Conservation (phyloP, 1,284 basidiomycete genomes). For the Neolentinus lepideus region DNA sequence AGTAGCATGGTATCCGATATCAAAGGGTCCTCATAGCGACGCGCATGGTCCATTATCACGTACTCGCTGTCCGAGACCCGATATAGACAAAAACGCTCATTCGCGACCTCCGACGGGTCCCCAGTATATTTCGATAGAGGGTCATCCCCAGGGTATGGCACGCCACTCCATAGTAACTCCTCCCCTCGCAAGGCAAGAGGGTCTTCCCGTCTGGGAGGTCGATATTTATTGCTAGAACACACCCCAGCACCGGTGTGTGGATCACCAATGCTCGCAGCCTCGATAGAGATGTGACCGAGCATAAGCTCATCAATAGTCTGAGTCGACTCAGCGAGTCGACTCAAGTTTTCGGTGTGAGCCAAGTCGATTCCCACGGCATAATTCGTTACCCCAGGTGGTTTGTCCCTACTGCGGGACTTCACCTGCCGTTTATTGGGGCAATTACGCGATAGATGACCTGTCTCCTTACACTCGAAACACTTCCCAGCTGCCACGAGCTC, state of each 20-base stretch:
- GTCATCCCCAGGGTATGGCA: too few relatives aligned
- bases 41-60: too few relatives aligned
- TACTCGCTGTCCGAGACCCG: too few relatives aligned
- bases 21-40: too few relatives aligned
- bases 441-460: conserved; percentile 9
- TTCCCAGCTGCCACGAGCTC: conserved; percentile 8
- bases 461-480: conserved; percentile 11
- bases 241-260: neutral
- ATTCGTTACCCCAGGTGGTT: conserved; percentile 7
- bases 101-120: too few relatives aligned
- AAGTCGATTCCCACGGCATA: neutral
- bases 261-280: neutral
- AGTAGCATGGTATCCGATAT: too few relatives aligned
- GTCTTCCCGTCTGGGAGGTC: too few relatives aligned
- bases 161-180: too few relatives aligned
- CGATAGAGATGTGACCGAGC: neutral
- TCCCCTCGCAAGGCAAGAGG: too few relatives aligned
- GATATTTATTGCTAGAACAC: neutral
- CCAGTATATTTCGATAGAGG: too few relatives aligned
- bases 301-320: neutral
- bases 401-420: conserved; percentile 5
- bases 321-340: neutral
- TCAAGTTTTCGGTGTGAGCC: neutral
- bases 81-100: too few relatives aligned
- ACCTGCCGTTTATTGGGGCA: conserved; percentile 6